Conservation (phyloP, 768 basidiomycete genomes). For the Paxillus ammoniavirescens region DNA sequence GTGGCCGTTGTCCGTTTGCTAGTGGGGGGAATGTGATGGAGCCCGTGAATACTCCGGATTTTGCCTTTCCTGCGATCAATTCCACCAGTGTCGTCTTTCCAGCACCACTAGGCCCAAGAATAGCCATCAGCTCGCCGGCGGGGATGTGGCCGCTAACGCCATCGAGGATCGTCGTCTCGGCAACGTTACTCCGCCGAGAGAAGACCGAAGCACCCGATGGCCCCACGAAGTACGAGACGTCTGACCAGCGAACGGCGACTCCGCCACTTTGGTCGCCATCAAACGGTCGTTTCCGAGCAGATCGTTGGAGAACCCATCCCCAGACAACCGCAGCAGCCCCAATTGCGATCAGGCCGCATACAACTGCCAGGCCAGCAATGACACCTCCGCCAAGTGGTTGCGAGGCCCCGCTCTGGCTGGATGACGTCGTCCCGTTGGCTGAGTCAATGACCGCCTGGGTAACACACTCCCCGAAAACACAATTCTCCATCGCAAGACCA, state of each 20-base stretch:
- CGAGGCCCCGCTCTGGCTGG: slow-evolving; percentile 29
- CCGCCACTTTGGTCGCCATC: slow-evolving; percentile 46
- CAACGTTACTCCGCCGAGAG: slow-evolving; percentile 1
- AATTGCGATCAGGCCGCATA: slow-evolving; percentile 61
- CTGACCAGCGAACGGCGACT: slow-evolving; percentile 64
- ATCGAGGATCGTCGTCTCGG: slow-evolving; percentile 65
- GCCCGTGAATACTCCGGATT: slow-evolving; percentile 69
- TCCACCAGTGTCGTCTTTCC: slow-evolving; percentile 93
- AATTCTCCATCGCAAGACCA: slow-evolving; percentile 73
- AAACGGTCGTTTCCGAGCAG: slow-evolving; percentile 49
- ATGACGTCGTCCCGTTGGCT: slow-evolving; percentile 34
- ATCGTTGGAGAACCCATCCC: slow-evolving; percentile 60
- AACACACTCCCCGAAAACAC: slow-evolving; percentile 89
- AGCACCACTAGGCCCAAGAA: slow-evolving; percentile 90
- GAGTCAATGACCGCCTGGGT: slow-evolving; percentile 74
- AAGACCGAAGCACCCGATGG: slow-evolving; percentile 12
- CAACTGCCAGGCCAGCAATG: slow-evolving; percentile 86
- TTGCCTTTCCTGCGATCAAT: slow-evolving; percentile 80
- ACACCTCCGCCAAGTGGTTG: slow-evolving; percentile 73
- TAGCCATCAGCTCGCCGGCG: slow-evolving; percentile 86
- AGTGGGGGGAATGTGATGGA: slow-evolving; percentile 53
- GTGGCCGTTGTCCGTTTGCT: slow-evolving; percentile 37
- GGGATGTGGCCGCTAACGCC: slow-evolving; percentile 65
- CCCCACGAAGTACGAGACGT: slow-evolving; percentile 65
- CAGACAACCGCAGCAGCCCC: slow-evolving; percentile 59